Percentiles rank a stretch among this genome's conserved stretches.
phyloP scores from a whole-genome alignment of 306 rosid species.

The Cyclanthera cordifolia region DNA sequence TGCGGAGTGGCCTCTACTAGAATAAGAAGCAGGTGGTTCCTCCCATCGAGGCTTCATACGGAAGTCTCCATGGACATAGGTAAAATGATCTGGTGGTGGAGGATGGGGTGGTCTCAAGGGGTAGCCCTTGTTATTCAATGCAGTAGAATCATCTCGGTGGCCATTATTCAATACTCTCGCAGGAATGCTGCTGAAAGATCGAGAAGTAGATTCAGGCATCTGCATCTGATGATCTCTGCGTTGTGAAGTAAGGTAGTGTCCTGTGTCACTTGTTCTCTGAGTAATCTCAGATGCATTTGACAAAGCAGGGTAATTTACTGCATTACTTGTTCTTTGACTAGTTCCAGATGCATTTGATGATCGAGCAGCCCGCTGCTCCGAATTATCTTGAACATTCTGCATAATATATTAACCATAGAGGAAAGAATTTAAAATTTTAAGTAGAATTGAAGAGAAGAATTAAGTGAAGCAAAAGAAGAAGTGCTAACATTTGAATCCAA shows the following conservation, averaged over 20 bases:
- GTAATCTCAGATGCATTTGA: conserved; percentile 31
- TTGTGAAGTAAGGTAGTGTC: conserved; percentile 38
- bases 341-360: conserved; percentile 40
- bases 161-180: conserved; percentile 34
- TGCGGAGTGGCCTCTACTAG: conserved; percentile 42
- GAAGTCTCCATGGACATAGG: conserved; percentile 57
- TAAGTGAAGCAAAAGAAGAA: conserved; percentile 7
- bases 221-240: conserved; percentile 51
- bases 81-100: conserved; percentile 63
- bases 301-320: conserved; percentile 32
- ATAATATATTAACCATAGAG: conserved; percentile 17
- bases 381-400: conserved; percentile 40
- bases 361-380: conserved; percentile 31
- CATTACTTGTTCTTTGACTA: conserved; percentile 39
- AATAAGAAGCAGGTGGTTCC: conserved; percentile 46
- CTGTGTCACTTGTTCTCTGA: conserved; percentile 41
- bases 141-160: conserved; percentile 32
- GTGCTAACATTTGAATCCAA: conserved; percentile 45
- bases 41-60: conserved; percentile 52
- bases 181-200: conserved; percentile 39
- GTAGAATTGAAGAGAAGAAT: not conserved
- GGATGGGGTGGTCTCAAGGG: conserved; percentile 62
- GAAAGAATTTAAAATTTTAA: conserved; percentile 13
- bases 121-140: conserved; percentile 41
- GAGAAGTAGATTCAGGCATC: conserved; percentile 36